These are phyloP conservation scores for Nelumbo lutea DNA, from an alignment of 164 flowering plant species.

Conservation along the genomic window DNA sequence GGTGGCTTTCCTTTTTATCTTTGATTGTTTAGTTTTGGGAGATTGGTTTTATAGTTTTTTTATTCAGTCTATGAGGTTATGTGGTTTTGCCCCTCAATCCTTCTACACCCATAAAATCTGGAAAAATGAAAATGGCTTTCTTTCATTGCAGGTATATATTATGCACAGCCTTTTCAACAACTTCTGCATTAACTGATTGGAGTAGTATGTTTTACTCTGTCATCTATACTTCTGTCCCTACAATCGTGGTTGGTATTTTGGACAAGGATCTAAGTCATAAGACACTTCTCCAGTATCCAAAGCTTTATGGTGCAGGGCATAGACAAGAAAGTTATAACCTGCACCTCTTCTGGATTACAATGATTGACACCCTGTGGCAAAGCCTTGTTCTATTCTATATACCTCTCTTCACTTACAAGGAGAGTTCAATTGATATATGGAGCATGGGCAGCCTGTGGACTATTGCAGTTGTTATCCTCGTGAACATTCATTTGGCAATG, in stretches of 20 bases:
- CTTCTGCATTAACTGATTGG: conserved; percentile 91
- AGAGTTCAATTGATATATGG: conserved; percentile 79
- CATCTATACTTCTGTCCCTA: conserved; percentile 84
- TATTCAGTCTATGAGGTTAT: too few relatives aligned
- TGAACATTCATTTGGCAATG: conserved; percentile 88
- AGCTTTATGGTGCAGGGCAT: conserved; percentile 80
- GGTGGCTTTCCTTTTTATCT: too few relatives aligned
- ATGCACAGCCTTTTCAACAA: conserved; percentile 74
- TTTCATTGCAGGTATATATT: conserved; percentile 62
- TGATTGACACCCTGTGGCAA: conserved; percentile 95
- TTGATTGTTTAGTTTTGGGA: too few relatives aligned
- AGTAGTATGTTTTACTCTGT: conserved; percentile 87
- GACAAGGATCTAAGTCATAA: conserved; percentile 80
- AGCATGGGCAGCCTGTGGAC: conserved; percentile 95
- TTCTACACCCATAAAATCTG: too few relatives aligned
- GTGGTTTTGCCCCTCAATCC: too few relatives aligned
- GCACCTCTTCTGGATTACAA: conserved; percentile 79
- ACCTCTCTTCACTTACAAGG: conserved; percentile 50
- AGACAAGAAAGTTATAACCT: conserved; percentile 83
- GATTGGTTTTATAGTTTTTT: too few relatives aligned
- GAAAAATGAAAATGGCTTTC: not conserved
- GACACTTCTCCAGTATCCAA: conserved; percentile 69
- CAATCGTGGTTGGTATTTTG: conserved; percentile 78
- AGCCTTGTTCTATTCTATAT: conserved; percentile 81
- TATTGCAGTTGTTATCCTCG: conserved; percentile 76